Base-by-base conservation (phyloP, 768 basidiomycete genomes). In the Lyophyllum decastes region DNA sequence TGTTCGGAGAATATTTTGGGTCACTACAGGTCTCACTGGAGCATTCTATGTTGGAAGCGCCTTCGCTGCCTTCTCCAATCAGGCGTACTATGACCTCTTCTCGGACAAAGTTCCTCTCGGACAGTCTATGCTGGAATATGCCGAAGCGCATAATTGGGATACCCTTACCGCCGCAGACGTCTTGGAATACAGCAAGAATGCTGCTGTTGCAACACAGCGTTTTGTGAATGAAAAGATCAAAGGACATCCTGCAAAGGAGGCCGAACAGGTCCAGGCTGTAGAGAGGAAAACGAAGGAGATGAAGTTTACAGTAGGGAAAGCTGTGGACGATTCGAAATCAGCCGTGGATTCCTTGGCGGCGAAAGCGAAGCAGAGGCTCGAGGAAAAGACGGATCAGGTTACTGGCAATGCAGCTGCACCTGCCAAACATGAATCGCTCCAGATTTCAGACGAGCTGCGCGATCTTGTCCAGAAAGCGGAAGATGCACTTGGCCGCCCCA, bases 61-160 rank as follows among this genome's bases (percentile, higher is more conserved):
- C 9, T 89, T 91, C 71, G 75, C 86, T 57, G 85, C 92, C 21
- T 89, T 90, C 76, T 82, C 89, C 65, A 87, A 83, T 71, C 88
- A 87, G 63, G 71, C 77, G 2, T 97, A 95, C 77, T 87, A 90
- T 68, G 90, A 95, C 62, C 81, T 96, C 69, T 97, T 97, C 78
- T 81, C 86, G 55, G 84, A 88, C 64, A 78, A 83, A 43, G 85
- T 95, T 53, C 95, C 95, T 2, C 79, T 92, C 38, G 94, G 87
- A 26, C 82, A 88, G 60, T 68, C 82, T 17, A 78, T 95, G 72
- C 78, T 95, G 40, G 89, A 95, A 57, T 94, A 86, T 66, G 90
- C 89, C 10, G 93, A 97, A 66, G 78, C 82, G 26, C 77, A 86
- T 55, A 81, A 85, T 14, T 95, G 92, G 91, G 90, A 95, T 64